Evolutionary conservation across 2,329 filamentous ascomycete genomes (phyloP).

Genomic region (Apiospora malaysiana): DNA sequence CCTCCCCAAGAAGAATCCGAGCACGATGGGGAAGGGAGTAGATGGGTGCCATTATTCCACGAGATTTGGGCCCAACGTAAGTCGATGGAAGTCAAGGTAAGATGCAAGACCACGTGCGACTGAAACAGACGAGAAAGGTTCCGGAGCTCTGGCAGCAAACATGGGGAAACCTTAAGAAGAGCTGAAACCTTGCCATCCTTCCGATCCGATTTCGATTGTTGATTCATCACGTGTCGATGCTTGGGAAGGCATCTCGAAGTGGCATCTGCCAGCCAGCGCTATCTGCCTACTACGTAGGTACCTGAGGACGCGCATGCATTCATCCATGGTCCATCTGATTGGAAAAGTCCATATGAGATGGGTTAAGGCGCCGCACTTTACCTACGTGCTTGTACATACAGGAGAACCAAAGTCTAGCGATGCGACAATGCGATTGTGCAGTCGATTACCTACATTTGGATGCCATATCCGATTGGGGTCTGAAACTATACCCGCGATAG

Average conservation of each 20-base stretch:
- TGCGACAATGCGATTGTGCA: no score
- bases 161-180: background rate
- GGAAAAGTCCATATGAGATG: background rate
- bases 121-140: background rate
- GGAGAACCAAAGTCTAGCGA: no score
- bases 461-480: no score
- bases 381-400: no score
- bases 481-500: no score
- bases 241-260: background rate
- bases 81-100: background rate
- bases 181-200: background rate
- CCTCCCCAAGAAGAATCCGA: background rate
- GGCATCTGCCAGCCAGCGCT: no score
- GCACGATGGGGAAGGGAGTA: background rate
- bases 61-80: background rate
- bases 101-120: background rate
- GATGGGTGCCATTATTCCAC: no score
- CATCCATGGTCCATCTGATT: background rate
- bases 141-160: background rate
- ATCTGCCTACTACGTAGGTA: no score
- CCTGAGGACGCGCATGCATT: background rate
- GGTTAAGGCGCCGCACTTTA: background rate
- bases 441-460: no score
- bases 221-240: background rate
- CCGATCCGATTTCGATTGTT: background rate